Conservation (phyloP, 2,329 filamentous ascomycete species). For the Thielaviopsis punctulata region DNA sequence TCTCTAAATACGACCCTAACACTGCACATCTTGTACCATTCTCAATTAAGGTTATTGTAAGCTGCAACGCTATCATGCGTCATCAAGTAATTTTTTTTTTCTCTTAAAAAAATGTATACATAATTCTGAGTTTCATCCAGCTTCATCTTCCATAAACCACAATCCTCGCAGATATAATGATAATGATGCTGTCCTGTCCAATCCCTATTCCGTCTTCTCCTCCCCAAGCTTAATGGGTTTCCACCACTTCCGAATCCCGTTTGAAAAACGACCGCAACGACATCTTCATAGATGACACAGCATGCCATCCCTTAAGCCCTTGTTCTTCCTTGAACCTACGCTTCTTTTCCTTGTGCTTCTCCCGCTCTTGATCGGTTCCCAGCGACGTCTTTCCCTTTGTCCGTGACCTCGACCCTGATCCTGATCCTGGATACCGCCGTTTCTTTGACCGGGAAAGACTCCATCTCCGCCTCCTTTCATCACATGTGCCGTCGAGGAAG, state of each 20-base stretch:
- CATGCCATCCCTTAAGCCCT: not conserved
- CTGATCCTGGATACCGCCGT: not conserved
- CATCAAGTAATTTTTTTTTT: too few relatives aligned
- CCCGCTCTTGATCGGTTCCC: not conserved
- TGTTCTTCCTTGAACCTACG: not conserved
- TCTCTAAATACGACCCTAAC: too few relatives aligned
- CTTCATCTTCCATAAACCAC: not conserved
- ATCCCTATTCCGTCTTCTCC: not conserved
- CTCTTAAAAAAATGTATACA: not conserved
- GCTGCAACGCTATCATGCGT: too few relatives aligned
- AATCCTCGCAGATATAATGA: too few relatives aligned
- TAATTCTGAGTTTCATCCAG: not conserved
- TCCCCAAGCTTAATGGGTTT: not conserved
- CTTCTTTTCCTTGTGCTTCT: not conserved
- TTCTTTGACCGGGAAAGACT: not conserved
- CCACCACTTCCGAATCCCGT: not conserved
- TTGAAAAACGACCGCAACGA: not conserved
- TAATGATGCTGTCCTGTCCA: not conserved
- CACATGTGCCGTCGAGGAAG: not conserved
- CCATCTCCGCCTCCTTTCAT: not conserved
- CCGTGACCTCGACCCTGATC: not conserved
- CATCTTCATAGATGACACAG: not conserved
- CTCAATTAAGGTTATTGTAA: too few relatives aligned
- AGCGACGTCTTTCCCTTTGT: not conserved
- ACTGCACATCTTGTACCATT: not conserved